A percentile compares a stretch with the other conserved stretches of the same genome.
phyloP scores from a whole-genome alignment of 1,284 basidiomycete genomes.

The Neotropicomus parvogracilis region DNA sequence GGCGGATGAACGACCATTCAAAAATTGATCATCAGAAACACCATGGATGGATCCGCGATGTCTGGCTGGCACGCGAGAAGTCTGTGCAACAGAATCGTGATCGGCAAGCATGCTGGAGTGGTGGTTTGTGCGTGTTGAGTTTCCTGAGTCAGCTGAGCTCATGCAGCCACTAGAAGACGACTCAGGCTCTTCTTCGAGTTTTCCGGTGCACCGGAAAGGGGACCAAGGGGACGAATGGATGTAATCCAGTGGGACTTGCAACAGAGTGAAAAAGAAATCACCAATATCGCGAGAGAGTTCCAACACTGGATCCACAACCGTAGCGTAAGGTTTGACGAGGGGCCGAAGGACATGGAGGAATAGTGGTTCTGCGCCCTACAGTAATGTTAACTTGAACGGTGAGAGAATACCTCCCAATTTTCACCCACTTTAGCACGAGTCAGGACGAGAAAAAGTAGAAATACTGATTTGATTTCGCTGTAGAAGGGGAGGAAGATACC shows the following conservation, averaged over 20 bases:
- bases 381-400: constrained; percentile 12
- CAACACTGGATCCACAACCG: constrained; percentile 56
- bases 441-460: constrained; percentile 66
- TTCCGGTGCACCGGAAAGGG: constrained; percentile 13
- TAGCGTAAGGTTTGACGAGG: constrained; percentile 62
- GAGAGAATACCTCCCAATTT: constrained; percentile 4
- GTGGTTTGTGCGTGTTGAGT: constrained; percentile 5
- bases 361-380: constrained; percentile 74
- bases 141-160: constrained; percentile 4
- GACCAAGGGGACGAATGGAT: constrained; percentile 43
- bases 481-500: constrained; percentile 75
- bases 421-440: constrained; percentile 69
- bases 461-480: constrained; percentile 68
- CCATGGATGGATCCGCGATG: constrained; percentile 16
- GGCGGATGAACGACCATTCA: constrained; percentile 1
- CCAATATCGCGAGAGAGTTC: constrained; percentile 56
- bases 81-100: constrained; percentile 3
- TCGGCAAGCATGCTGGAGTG: constrained; percentile 10
- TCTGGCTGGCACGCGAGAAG: constrained; percentile 11
- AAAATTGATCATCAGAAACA: constrained; percentile 19
- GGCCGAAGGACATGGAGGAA: constrained; percentile 72
- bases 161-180: constrained; percentile 6
- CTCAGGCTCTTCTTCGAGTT: constrained; percentile 15
- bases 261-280: constrained; percentile 59
- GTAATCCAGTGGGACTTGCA: constrained; percentile 51